Percentiles rank a stretch among this genome's conserved stretches.
These are phyloP conservation scores for Blastocystis sp. DNA, from an alignment of 352 stramenopile genomes.

Conservation along the genomic window DNA sequence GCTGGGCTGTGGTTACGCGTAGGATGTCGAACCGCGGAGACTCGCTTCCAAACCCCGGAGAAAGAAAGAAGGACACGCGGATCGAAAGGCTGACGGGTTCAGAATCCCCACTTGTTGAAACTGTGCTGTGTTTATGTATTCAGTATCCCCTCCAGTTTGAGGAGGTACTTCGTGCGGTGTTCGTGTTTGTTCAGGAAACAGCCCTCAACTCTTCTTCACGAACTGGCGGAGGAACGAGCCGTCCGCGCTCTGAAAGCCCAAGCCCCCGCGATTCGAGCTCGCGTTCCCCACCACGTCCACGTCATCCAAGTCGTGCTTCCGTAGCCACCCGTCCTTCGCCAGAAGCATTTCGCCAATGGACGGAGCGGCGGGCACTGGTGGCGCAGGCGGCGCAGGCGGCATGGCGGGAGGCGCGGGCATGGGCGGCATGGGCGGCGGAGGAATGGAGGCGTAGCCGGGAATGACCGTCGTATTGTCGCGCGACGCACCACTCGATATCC, in stretches of 20 bases:
- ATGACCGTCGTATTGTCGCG: not conserved
- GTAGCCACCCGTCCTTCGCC: conserved; percentile 48
- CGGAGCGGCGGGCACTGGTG: not conserved
- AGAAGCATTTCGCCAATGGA: conserved; percentile 64
- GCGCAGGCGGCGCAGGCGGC: not conserved
- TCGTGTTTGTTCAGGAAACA: no score
- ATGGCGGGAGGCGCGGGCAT: not conserved
- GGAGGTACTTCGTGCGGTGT: no score
- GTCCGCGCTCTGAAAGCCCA: not conserved
- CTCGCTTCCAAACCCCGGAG: no score
- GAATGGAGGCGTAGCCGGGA: conserved; percentile 9
- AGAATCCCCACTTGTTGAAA: no score
- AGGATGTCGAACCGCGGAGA: not conserved
- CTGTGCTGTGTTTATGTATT: no score
- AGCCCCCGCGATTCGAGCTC: not conserved
- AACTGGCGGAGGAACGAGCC: no score
- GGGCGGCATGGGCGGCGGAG: no score
- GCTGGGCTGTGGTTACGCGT: not conserved
- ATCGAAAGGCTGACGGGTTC: no score
- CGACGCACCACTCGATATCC: not conserved
- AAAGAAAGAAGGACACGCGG: no score
- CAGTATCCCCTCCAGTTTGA: no score
- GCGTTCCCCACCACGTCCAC: not conserved
- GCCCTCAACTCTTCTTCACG: no score
- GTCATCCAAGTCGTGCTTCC: conserved; percentile 20